Evolutionary conservation across 805 yeast genomes (phyloP).

Genomic region (Martiniozyma abietophila): DNA sequence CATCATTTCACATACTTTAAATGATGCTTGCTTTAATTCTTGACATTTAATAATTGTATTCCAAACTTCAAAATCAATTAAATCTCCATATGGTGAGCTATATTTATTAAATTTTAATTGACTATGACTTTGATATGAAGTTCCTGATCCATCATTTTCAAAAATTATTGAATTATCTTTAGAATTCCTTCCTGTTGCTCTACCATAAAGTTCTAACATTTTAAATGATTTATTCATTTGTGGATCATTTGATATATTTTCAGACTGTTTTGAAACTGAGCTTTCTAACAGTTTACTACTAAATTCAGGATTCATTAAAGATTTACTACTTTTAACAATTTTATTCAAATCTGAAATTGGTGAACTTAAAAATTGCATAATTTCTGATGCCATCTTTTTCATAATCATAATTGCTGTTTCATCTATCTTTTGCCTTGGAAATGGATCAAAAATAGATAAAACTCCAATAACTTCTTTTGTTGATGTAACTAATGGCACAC

Average conservation of each 20-base stretch:
- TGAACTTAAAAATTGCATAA: conserved; percentile 32
- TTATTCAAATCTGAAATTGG: conserved; percentile 1
- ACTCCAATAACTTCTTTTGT: conserved; percentile 44
- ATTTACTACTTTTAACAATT: too few relatives aligned
- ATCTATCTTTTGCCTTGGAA: conserved; percentile 30
- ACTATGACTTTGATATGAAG: conserved; percentile 44
- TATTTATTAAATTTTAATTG: conserved; percentile 34
- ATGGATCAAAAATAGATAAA: conserved; percentile 47
- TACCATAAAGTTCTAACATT: conserved; percentile 36
- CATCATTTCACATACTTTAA: conserved; percentile 72
- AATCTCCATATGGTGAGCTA: conserved; percentile 19
- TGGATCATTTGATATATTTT: background rate
- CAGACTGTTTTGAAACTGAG: background rate
- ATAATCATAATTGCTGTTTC: conserved; percentile 29
- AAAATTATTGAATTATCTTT: conserved; percentile 31
- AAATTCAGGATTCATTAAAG: background rate
- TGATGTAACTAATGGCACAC: conserved; percentile 43
- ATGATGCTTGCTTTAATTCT: conserved; percentile 40
- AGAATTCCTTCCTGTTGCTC: conserved; percentile 42
- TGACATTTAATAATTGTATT: conserved; percentile 28
- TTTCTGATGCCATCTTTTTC: conserved; percentile 30
- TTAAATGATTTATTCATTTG: conserved; percentile 3
- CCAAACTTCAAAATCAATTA: conserved; percentile 28
- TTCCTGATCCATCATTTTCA: conserved; percentile 59
- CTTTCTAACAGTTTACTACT: background rate